These are phyloP conservation scores for Leptoxyphium fumago DNA, from an alignment of 2,329 filamentous ascomycete species.

Conservation along the genomic window DNA sequence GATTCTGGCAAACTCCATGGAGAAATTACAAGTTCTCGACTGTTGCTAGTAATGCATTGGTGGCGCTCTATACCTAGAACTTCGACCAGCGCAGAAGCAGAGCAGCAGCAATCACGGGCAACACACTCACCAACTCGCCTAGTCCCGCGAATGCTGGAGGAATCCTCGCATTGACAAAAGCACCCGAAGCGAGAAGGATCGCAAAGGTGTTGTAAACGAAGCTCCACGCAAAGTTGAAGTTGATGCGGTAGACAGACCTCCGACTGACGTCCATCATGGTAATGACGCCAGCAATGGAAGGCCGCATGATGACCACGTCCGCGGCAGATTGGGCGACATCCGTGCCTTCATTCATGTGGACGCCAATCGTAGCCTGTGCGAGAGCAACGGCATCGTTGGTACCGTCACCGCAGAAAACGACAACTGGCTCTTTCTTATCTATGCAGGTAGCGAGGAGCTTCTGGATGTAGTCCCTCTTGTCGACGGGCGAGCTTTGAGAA, in stretches of 20 bases:
- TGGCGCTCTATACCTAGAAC: background rate
- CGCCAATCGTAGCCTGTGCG: constrained; percentile 53
- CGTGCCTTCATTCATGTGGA: constrained; percentile 49
- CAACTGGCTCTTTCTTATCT: constrained; percentile 14
- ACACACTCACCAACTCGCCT: constrained; percentile 58
- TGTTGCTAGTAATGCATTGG: too few species aligned
- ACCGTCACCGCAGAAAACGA: constrained; percentile 63
- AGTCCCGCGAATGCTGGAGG: constrained; percentile 51
- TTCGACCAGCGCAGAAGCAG: constrained; percentile 13
- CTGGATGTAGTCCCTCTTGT: constrained; percentile 41
- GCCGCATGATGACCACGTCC: constrained; percentile 49
- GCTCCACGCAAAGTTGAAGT: constrained; percentile 58
- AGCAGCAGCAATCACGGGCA: constrained; percentile 51
- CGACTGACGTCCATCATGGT: constrained; percentile 41
- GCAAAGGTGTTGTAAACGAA: constrained; percentile 57
- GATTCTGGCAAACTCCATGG: too few species aligned
- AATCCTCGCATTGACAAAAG: constrained; percentile 41
- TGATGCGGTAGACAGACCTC: constrained; percentile 26
- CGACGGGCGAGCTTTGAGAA: constrained; percentile 34
- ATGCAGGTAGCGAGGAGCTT: constrained; percentile 6
- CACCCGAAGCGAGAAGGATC: constrained; percentile 50
- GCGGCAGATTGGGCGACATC: constrained; percentile 54
- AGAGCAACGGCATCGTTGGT: constrained; percentile 66
- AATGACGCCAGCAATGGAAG: constrained; percentile 39
- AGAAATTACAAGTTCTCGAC: too few species aligned